Evolutionary conservation across 2,329 filamentous ascomycete species (phyloP), one percentile per base, ranked within the genome.

Genomic region (Cladophialophora bantiana): DNA sequence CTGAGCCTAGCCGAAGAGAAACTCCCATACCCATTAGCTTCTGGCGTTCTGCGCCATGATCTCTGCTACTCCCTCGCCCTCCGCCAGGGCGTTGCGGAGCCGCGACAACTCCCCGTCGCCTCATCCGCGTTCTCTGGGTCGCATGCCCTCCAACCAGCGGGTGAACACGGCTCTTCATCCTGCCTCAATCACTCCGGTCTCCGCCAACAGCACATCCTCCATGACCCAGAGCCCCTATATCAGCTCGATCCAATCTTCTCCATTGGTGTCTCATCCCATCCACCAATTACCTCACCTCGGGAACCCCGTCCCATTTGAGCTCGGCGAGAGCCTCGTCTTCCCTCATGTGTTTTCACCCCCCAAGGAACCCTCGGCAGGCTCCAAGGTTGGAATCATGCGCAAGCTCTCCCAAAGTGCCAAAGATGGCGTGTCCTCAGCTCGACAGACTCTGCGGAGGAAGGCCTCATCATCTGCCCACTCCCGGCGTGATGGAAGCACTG

Each of bases 401-500:
- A 88, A 94, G 69, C 82, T 97, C 26, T 98, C 95, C 36, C 92
- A 91, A 73, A 89, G 90, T 68, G 92, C 93, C 5, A 73, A 69
- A 52, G 66, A 68, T 7, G 88, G 88, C 55, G 89, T 87, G 78
- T 62, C 65, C 20, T 67, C 67, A 10, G 69, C 71, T 15, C 65
- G 69, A 20, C 89, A 85, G 80, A 90, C 83, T 77, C 88, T 76
- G 45, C 85, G 89, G 67, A 88, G 93, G 69, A 86, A 94, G 68
- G 89, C 90, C 68, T 96, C 92, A 15, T 93, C 92, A 2, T 89
- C 89, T 0, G 86, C 90, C 53, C 87, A 90, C 20, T 88, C 89
- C 68, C 92, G 90, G 76, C 89, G 94, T 50, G 93, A 97, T 75
- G 89, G 91, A 68, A 97, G 94, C 76, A 90, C 93, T 32, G 95